Percentiles rank a stretch among this genome's conserved stretches.
These are phyloP conservation scores for Erodium maritimum DNA, from an alignment of 345 rosid species.

Conservation along the genomic window DNA sequence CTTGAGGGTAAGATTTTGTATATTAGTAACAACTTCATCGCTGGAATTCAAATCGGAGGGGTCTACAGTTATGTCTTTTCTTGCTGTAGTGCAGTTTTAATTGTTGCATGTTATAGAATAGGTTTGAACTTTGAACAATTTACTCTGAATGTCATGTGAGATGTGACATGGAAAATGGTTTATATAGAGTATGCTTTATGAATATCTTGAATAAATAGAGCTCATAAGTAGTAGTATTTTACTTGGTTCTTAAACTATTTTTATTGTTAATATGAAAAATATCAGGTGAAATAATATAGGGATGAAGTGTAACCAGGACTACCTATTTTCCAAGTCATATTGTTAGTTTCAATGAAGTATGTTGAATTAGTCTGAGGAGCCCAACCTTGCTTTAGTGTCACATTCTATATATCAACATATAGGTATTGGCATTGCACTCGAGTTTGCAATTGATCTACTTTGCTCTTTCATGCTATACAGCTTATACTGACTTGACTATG, in stretches of 20 bases:
- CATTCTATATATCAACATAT: neutral
- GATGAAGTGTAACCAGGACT: neutral
- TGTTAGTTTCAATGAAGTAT: neutral
- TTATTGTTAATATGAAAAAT: too few species aligned
- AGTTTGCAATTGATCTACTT: neutral
- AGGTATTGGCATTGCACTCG: neutral
- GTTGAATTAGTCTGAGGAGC: neutral
- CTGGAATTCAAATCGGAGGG: neutral
- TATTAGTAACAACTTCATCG: neutral
- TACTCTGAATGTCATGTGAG: neutral
- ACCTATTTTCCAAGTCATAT: neutral
- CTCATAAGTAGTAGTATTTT: neutral
- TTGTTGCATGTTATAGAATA: neutral
- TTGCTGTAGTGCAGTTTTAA: neutral
- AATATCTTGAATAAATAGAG: neutral
- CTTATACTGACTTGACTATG: neutral
- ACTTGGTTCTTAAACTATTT: neutral
- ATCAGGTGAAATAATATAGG: neutral
- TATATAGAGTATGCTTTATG: too few species aligned
- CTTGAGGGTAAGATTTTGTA: neutral
- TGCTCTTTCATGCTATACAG: slow-evolving; percentile 1
- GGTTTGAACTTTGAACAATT: neutral
- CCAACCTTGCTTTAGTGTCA: too few species aligned
- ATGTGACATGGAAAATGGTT: neutral
- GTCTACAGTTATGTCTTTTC: neutral